phyloP scores from a whole-genome alignment of 2,329 filamentous ascomycete genomes.

The Lojkania enalia region DNA sequence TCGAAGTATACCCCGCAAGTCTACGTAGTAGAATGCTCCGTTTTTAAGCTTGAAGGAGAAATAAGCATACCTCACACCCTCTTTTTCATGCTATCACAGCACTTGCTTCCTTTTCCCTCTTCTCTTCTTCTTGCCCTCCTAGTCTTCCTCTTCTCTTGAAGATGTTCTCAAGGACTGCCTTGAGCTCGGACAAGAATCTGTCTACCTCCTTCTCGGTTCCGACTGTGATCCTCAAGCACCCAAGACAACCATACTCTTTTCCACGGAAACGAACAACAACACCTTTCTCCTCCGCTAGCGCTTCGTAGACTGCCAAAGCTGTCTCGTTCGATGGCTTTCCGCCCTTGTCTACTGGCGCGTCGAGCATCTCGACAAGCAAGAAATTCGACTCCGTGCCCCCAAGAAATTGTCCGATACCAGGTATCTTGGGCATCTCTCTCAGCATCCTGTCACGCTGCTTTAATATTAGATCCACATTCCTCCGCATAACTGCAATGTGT shows the following conservation, averaged over 20 bases:
- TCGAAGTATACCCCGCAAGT: too few relatives aligned
- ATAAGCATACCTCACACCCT: not conserved
- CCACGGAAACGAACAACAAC: slow-evolving; percentile 94
- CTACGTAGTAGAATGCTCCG: too few relatives aligned
- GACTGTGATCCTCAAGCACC: slow-evolving; percentile 88
- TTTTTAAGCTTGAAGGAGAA: too few relatives aligned
- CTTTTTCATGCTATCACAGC: slow-evolving; percentile 49
- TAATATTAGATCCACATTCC: slow-evolving; percentile 70
- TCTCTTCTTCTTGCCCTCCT: slow-evolving; percentile 45
- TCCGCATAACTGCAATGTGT: slow-evolving; percentile 74
- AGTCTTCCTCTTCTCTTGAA: slow-evolving; percentile 43
- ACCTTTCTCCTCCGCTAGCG: slow-evolving; percentile 79
- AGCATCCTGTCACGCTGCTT: slow-evolving; percentile 77
- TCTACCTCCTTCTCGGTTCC: slow-evolving; percentile 87
- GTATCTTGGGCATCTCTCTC: slow-evolving; percentile 70
- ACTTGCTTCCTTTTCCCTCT: slow-evolving; percentile 55
- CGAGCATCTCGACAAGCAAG: slow-evolving; percentile 83
- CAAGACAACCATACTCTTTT: slow-evolving; percentile 85
- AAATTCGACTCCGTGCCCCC: slow-evolving; percentile 88
- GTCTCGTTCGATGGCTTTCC: slow-evolving; percentile 77
- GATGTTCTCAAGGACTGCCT: slow-evolving; percentile 54
- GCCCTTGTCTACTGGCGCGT: slow-evolving; percentile 55
- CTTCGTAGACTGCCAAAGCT: slow-evolving; percentile 80
- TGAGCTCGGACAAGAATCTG: slow-evolving; percentile 72
- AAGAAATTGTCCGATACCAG: slow-evolving; percentile 77